Base-by-base conservation (phyloP, 805 yeast species). In the Lipomyces oligophaga region DNA sequence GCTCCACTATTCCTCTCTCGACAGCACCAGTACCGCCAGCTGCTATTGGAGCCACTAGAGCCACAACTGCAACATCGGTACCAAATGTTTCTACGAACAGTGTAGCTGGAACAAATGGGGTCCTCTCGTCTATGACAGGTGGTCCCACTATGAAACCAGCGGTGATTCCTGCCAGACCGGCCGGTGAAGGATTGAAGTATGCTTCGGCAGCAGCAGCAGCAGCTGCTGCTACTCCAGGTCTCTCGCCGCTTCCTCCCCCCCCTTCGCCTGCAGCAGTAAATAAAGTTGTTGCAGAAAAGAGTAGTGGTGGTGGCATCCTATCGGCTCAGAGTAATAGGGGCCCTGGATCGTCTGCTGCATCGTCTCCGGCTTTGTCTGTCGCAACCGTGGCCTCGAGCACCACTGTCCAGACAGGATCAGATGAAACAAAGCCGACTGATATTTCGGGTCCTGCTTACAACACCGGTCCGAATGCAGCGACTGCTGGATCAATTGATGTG, bases 161-260 rank as follows among this genome's bases (percentile, higher is more conserved):
- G 1, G 66, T 76, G 2, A 67, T 76, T 4, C 82, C 81, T 10
- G 63, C 73, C 1, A 73, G 70, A 41, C 78, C 79, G 6, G 69
- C 74, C 6, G 78, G 76, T 1, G 78, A 75, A 25, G 53, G 55
- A 38, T 63, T 78, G 43, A 78, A 78, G 58, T 78, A 80, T 70
- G 58, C 50, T 52, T 38, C 55, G 42, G 41, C 66, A 55, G 45
- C 66, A 5, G 51, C 64, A 26, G 60, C 69, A 13, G 63, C 70
- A 15, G 56, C 61, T 7, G 43, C 61, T 3, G 45, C 48, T 4
- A 57, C 58, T 3, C 53, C 59, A 10, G 58, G 31, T 46, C 53
- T 44, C 43, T 46, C 54, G 38, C 63, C 41, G 34, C 46, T 41
- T 28, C 60, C 40, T 27, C 62, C 50, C 26, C 60, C 38, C 43